A percentile compares a stretch with the other conserved stretches of the same genome.
phyloP scores from a whole-genome alignment of 169 alveolate genomes.

The Plasmodium cynomolgi region DNA sequence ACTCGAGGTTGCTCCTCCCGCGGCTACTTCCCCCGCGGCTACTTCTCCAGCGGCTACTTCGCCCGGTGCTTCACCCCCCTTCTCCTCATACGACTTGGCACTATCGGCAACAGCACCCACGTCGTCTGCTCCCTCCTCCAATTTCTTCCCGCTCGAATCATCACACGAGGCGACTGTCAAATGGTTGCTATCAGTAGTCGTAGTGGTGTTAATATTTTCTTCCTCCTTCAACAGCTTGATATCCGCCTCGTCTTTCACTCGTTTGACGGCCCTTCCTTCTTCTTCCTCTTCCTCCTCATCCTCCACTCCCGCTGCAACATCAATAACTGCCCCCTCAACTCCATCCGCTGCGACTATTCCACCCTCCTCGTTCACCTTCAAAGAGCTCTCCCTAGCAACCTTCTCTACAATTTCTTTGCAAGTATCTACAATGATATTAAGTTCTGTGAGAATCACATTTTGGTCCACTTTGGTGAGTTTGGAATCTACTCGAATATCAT shows the following conservation, averaged over 20 bases:
- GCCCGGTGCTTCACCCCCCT: constrained; percentile 20
- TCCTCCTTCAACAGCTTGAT: constrained; percentile 10
- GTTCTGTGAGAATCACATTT: constrained; percentile 85
- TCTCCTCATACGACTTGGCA: constrained; percentile 23
- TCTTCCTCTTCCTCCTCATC: constrained; percentile 26
- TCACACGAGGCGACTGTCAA: constrained; percentile 62
- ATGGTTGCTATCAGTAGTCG: constrained; percentile 49
- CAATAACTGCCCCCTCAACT: constrained; percentile 13
- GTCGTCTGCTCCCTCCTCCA: constrained; percentile 37
- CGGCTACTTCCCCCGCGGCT: not conserved
- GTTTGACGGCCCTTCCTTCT: not conserved
- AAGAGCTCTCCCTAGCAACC: constrained; percentile 74
- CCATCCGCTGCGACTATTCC: constrained; percentile 1
- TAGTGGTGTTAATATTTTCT: constrained; percentile 26
- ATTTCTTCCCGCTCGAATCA: constrained; percentile 77
- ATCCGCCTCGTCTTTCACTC: not conserved
- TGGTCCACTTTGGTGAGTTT: constrained; percentile 84
- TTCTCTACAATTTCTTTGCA: constrained; percentile 79
- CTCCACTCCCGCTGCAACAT: constrained; percentile 26
- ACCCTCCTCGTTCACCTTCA: not conserved
- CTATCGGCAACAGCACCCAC: not conserved
- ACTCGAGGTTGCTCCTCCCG: too few species aligned
- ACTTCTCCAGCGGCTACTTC: not conserved
- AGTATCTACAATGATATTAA: constrained; percentile 81
- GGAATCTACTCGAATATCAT: constrained; percentile 86